These are phyloP conservation scores for Posidonia oceanica DNA, from an alignment of 116 monocot genomes.

Conservation along the genomic window DNA sequence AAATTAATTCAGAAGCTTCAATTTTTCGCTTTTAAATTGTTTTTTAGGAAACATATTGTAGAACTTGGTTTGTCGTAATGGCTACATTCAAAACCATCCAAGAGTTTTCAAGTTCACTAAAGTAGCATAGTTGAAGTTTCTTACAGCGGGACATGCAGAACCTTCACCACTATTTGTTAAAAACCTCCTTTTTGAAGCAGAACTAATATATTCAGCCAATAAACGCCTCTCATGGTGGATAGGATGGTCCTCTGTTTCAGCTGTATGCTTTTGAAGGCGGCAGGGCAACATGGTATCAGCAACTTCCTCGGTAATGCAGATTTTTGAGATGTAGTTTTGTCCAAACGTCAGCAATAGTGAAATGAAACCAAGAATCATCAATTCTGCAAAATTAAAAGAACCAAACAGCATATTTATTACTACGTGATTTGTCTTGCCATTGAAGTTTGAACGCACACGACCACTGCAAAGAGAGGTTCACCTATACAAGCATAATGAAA, in stretches of 20 bases:
- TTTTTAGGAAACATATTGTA: too few relatives aligned
- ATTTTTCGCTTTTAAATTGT: too few relatives aligned
- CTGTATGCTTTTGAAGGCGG: slow-evolving; percentile 9
- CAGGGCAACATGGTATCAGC: slow-evolving; percentile 90
- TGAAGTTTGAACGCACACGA: neutral
- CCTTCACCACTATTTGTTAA: slow-evolving; percentile 15
- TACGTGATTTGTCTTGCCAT: neutral
- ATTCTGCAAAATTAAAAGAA: slow-evolving; percentile 33
- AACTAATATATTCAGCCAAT: slow-evolving; percentile 11
- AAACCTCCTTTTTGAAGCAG: slow-evolving; percentile 19
- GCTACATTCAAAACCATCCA: too few relatives aligned
- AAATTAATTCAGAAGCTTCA: too few relatives aligned
- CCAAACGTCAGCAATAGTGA: slow-evolving; percentile 89
- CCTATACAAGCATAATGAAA: neutral
- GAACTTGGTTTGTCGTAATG: too few relatives aligned
- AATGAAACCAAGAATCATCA: slow-evolving; percentile 97
- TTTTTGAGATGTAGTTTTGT: slow-evolving; percentile 78
- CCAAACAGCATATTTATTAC: neutral
- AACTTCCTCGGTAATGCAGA: slow-evolving; percentile 66
- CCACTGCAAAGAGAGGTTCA: too few relatives aligned
- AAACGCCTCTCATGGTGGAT: slow-evolving; percentile 21
- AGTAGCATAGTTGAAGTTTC: slow-evolving; percentile 1
- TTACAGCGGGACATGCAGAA: slow-evolving; percentile 38
- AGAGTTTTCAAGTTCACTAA: neutral
- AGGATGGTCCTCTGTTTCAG: slow-evolving; percentile 10